These are phyloP conservation scores for Cercospora sojina DNA, from an alignment of 2,329 filamentous ascomycete genomes.

Conservation along the genomic window DNA sequence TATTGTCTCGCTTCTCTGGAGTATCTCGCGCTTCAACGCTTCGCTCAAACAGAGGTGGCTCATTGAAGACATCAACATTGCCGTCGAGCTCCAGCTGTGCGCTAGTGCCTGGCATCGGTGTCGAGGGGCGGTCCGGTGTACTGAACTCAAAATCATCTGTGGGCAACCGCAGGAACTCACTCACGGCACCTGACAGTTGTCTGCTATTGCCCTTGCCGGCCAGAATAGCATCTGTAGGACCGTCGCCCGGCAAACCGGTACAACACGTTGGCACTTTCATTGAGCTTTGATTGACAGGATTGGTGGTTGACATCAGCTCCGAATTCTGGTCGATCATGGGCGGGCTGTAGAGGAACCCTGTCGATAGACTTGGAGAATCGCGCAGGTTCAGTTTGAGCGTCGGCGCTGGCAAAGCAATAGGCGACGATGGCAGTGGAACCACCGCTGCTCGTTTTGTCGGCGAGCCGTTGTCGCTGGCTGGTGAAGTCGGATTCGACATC, in stretches of 20 bases:
- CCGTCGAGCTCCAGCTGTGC: conserved; percentile 28
- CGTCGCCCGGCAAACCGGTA: conserved; percentile 17
- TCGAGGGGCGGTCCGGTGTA: conserved; percentile 13
- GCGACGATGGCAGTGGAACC: conserved; percentile 31
- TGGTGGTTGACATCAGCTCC: conserved; percentile 19
- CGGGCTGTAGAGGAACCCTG: conserved; percentile 17
- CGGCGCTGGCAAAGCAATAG: conserved; percentile 30
- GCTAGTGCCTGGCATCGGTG: conserved; percentile 28
- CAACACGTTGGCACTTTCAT: conserved; percentile 19
- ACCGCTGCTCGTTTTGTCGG: conserved; percentile 18
- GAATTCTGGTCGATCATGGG: conserved; percentile 12
- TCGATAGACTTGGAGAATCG: conserved; percentile 23
- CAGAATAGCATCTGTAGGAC: conserved; percentile 1
- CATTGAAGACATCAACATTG: conserved; percentile 15
- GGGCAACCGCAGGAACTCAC: conserved; percentile 16
- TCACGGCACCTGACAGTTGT: not conserved
- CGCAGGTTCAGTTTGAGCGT: conserved; percentile 31
- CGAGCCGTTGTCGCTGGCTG: conserved; percentile 6
- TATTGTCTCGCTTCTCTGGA: conserved; percentile 22
- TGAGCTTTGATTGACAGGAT: conserved; percentile 5
- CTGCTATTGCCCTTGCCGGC: not conserved
- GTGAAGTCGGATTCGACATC: conserved; percentile 15
- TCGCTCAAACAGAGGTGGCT: conserved; percentile 30
- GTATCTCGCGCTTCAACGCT: conserved; percentile 27
- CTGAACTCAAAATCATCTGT: conserved; percentile 20